Conservation (phyloP, 1,284 basidiomycete species). For the Pseudozyma thailandica region DNA sequence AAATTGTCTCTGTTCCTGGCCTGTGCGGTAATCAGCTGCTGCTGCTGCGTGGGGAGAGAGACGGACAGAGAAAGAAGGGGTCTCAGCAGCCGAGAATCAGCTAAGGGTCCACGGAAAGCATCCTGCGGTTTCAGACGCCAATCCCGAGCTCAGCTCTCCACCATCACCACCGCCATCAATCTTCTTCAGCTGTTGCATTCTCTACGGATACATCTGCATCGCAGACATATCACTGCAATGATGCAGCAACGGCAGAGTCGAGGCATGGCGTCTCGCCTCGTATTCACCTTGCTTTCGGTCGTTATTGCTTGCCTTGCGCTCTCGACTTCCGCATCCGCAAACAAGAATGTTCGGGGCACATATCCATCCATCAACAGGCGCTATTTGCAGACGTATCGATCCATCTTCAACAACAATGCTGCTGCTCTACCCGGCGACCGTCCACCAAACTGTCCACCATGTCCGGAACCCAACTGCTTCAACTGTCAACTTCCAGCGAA, state of each 20-base stretch:
- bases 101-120: conserved; percentile 21
- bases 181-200: neutral
- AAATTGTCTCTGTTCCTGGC: conserved; percentile 10
- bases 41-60: conserved; percentile 1
- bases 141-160: neutral
- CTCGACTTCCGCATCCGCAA: conserved; percentile 1
- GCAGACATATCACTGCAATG: neutral
- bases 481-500: conserved; percentile 59
- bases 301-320: neutral
- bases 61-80: neutral
- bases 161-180: neutral
- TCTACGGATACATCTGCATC: neutral
- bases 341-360: conserved; percentile 19
- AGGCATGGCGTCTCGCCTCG: neutral
- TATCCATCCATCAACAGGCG: conserved; percentile 18
- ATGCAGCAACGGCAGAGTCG: neutral
- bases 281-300: neutral
- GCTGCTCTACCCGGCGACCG: conserved; percentile 5
- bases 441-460: conserved; percentile 49
- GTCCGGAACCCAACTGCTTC: conserved; percentile 57
- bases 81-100: neutral
- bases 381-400: conserved; percentile 26
- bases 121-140: conserved; percentile 17
- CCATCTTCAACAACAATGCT: conserved; percentile 26
- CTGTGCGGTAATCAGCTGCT: conserved; percentile 4